A percentile compares a stretch with the other conserved stretches of the same genome.
Conservation (phyloP, 2,329 filamentous ascomycete species). For the Fusarium fracticaudum region DNA sequence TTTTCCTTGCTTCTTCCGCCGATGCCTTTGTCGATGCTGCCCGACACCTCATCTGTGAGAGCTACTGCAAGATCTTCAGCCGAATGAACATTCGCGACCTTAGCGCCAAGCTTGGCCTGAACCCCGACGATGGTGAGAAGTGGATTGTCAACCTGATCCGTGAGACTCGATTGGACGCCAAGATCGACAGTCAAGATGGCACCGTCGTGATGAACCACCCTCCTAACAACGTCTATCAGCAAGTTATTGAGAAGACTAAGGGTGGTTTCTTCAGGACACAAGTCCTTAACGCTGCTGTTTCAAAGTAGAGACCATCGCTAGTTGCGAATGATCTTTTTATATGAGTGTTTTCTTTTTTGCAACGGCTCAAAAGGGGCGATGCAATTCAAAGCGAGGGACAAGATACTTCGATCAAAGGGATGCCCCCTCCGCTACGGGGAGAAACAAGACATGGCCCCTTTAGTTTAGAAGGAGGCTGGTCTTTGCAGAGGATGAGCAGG, state of each 20-base stretch:
- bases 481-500: constrained; percentile 15
- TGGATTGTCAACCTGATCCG: constrained; percentile 99
- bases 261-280: constrained; percentile 98
- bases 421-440: constrained; percentile 34
- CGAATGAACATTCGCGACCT: constrained; percentile 98
- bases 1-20: constrained; percentile 88
- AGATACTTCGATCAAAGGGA: constrained; percentile 23
- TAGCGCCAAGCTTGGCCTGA: constrained; percentile 88
- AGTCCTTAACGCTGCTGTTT: constrained; percentile 79
- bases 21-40: constrained; percentile 94
- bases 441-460: neutral
- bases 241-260: constrained; percentile 99
- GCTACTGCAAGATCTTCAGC: constrained; percentile 99
- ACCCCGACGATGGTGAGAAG: constrained; percentile 97
- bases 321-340: constrained; percentile 19
- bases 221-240: constrained; percentile 97
- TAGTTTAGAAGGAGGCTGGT: constrained; percentile 13
- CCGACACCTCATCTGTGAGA: constrained; percentile 96
- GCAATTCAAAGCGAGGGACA: constrained; percentile 24
- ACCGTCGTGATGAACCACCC: constrained; percentile 99
- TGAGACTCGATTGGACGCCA: constrained; percentile 95
- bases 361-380: constrained; percentile 37
- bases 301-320: constrained; percentile 53
- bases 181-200: constrained; percentile 99
- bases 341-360: constrained; percentile 37